Base-by-base conservation (phyloP, 2,329 filamentous ascomycete genomes). In the Xylariales sp. region DNA sequence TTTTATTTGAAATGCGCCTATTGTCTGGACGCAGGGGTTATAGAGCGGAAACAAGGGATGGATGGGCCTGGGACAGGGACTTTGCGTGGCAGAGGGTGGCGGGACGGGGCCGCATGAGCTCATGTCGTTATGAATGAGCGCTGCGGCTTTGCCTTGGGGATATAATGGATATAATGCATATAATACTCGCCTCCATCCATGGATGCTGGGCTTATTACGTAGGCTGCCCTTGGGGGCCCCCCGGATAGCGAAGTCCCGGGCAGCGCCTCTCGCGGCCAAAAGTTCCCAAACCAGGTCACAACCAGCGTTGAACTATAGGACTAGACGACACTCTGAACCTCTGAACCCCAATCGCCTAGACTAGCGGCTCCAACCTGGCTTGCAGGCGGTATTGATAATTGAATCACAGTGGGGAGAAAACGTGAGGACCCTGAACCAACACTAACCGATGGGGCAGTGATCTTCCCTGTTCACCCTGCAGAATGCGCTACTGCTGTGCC, bases 1-100 rank as follows among this genome's bases (percentile, higher is more conserved):
- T 54, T 32, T 58, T 67, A 63, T 63, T 67, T 67, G 52, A 67
- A 63, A 63, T 67, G 64, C 10, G 8, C 23, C 18, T 56, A 50
- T 50, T 28, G 7, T 36, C 45, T 28, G 39, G 32, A 36, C 30
- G 48, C 64, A 53, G 41, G 58, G 64, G 18, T 58, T 34, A n/a
- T 43, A 43, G n/a, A 39, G 32, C 48, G 53, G 64, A 45, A 63
- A 41, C 58, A 53, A 52, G 53, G 54, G 23, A 30, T 46, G n/a
- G 36, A 48, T 61, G 62, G 62, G 55, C 43, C 49, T 14, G 16
- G 49, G n/a, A 50, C 55, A 28, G 43, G 41, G n/a, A 32, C 23
- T 54, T 34, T 46, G 28, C 30, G 18, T 34, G 30, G 41, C 3
- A 30, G 36, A 45, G 32, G 34, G 63, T 52, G 52, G 48, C 56